Conservation (phyloP, 768 basidiomycete species). For the Scleroderma citrinum region DNA sequence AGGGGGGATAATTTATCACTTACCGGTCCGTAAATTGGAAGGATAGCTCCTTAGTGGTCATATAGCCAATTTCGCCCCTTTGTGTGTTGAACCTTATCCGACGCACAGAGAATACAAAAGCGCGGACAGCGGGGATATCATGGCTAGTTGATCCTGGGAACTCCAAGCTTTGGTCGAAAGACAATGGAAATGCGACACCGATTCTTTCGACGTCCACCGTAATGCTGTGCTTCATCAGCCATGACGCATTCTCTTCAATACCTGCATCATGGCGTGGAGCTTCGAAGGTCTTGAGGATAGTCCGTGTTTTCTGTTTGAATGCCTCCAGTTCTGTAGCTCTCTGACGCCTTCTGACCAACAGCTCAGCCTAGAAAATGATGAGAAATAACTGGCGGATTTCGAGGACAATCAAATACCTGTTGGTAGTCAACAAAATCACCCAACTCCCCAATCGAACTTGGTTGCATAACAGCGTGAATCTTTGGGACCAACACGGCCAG, state of each 20-base stretch:
- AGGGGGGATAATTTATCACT: slow-evolving; percentile 13
- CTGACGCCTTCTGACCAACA: slow-evolving; percentile 66
- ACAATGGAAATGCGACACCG: slow-evolving; percentile 88
- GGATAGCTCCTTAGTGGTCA: slow-evolving; percentile 63
- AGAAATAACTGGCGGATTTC: slow-evolving; percentile 3
- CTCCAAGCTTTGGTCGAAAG: slow-evolving; percentile 52
- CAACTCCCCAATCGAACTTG: slow-evolving; percentile 85
- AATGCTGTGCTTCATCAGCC: slow-evolving; percentile 53
- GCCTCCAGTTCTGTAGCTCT: slow-evolving; percentile 72
- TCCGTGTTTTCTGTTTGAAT: slow-evolving; percentile 77
- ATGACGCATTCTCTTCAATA: slow-evolving; percentile 31
- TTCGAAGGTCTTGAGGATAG: slow-evolving; percentile 71
- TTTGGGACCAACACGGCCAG: slow-evolving; percentile 59
- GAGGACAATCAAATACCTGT: slow-evolving; percentile 45
- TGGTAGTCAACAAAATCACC: slow-evolving; percentile 85
- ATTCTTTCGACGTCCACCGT: slow-evolving; percentile 56
- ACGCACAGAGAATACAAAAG: slow-evolving; percentile 81
- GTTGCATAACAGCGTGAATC: slow-evolving; percentile 91
- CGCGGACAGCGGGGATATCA: slow-evolving; percentile 50
- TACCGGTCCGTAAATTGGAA: slow-evolving; percentile 84
- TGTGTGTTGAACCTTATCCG: slow-evolving; percentile 67
- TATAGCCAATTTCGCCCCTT: slow-evolving; percentile 74
- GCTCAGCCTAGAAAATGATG: slow-evolving; percentile 52
- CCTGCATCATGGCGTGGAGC: slow-evolving; percentile 36
- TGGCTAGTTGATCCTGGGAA: slow-evolving; percentile 35